Base-by-base conservation (phyloP, 2,329 filamentous ascomycete genomes). In the Fusarium nodosum region DNA sequence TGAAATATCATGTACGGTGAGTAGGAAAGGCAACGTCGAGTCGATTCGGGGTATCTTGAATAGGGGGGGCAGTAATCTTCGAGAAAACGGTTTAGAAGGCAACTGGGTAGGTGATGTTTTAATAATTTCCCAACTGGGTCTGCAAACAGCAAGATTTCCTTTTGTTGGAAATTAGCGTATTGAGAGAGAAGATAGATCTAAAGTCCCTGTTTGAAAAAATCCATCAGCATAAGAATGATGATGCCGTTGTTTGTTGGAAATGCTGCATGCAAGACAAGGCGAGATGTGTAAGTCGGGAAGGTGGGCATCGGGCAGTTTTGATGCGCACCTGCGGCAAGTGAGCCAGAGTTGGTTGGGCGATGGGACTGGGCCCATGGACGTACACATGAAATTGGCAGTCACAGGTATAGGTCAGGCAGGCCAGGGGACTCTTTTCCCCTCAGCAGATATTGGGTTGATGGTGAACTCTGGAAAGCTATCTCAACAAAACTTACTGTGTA, bases 201-300 rank as follows among this genome's bases (percentile, higher is more conserved):
- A 38, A 48, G n/a, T 47, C 56, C 42, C 42, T 70, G 44, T 41
- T 15, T 42, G 38, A 31, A 45, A 47, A 44, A 36, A 16, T 7
- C 44, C 30, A 63, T 56, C 44, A 64, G 59, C 28, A 60, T 47
- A 53, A 55, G 33, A 53, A 60, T 47, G 45, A 52, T 64, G 55
- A 57, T 31, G 66, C 22, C 42, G 47, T 34, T n/a, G 26, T 34
- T 41, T 52, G 46, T 44, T 64, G 38, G 63, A 54, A 54, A 41
- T 55, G 54, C 52, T 55, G 58, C 58, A 61, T 44, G 22, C 34
- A 56, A 45, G 59, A 50, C 60, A 57, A 50, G 28, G 51, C 59
- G 36, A 64, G 50, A 71, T 67, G 67, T 70, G 63, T 70, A 70
- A 70, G 67, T 70, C 67, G 50, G 64, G 67, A 68, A 71, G 67